Evolutionary conservation across 108 stramenopile species (phyloP).

Genomic region (Tribonema minus): DNA sequence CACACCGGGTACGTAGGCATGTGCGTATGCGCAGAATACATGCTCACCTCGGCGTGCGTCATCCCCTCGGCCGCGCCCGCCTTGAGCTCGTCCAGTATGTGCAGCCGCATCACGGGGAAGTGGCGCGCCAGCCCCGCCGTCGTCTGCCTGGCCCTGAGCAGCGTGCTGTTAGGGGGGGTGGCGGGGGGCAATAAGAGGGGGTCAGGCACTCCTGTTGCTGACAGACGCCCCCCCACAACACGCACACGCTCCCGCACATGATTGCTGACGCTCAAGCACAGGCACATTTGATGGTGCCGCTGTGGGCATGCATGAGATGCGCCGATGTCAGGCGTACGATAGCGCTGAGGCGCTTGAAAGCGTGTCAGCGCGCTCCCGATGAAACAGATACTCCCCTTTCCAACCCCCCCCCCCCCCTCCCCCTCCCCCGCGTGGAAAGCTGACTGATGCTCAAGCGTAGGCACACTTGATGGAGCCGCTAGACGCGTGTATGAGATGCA

Average conservation of each 20-base stretch:
- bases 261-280: background rate
- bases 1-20: too few relatives aligned
- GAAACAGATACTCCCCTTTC: background rate
- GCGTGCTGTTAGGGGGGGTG: background rate
- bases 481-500: background rate
- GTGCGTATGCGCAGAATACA: too few relatives aligned
- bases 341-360: too few relatives aligned
- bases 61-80: background rate
- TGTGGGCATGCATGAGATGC: background rate
- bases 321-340: background rate
- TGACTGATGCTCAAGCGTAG: background rate
- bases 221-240: background rate
- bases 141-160: conserved; percentile 22
- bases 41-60: too few relatives aligned
- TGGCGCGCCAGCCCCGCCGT: background rate
- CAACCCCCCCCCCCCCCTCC: background rate
- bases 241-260: background rate
- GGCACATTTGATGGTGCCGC: background rate
- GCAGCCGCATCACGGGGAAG: background rate
- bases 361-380: too few relatives aligned
- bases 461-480: background rate
- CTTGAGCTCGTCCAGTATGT: background rate
- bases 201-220: background rate
- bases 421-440: background rate
- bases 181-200: background rate